Evolutionary conservation across 2,329 filamentous ascomycete genomes (phyloP), one percentile per base, ranked within the genome.

Genomic region (Chrysoporthe deuterocubensis): DNA sequence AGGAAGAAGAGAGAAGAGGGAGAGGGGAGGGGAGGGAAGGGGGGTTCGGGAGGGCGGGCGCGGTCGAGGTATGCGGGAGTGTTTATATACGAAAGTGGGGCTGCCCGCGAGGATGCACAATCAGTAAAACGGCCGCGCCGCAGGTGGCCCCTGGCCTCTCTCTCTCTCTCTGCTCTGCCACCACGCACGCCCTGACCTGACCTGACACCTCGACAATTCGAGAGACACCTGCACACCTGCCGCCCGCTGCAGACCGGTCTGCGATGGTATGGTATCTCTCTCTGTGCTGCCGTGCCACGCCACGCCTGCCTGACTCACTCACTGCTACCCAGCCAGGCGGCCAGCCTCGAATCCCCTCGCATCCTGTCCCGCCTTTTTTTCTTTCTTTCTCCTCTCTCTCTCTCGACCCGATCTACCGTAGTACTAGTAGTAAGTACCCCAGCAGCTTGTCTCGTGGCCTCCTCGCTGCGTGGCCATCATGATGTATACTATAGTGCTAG

Each of bases 11-110:
- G 37, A 42, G 13, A 26, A 40, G 40, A 43, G 26, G 26, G 26
- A 26, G 71, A 72, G 73, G 71, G 65, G 61, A 46, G 14, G 70
- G 71, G 70, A 71, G 68, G 71, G 69, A 69, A 73, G 76, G 75
- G 77, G 75, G 74, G 78, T 73, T 46, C 77, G 76, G 78, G 77
- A 62, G 78, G 78, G 76, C 77, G 78, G 81, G 80, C 81, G 84
- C 82, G 83, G 82, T 84, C 83, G 84, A 76, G 80, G 82, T 79
- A 81, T 81, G 81, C 77, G 82, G 81, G 79, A 78, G 79, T 85
- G 83, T 86, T 88, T 88, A 87, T 88, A 88, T 88, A 82, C 75
- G 77, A 76, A 75, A 83, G 81, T 80, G 81, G 83, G 84, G 80
- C 79, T 81, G 37, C 32, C 54, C 57, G 69, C 58, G 66, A 69